Evolutionary conservation across 208 protist species (phyloP), one percentile per base, ranked within the genome.

Genomic region (Trypanosoma melophagium): DNA sequence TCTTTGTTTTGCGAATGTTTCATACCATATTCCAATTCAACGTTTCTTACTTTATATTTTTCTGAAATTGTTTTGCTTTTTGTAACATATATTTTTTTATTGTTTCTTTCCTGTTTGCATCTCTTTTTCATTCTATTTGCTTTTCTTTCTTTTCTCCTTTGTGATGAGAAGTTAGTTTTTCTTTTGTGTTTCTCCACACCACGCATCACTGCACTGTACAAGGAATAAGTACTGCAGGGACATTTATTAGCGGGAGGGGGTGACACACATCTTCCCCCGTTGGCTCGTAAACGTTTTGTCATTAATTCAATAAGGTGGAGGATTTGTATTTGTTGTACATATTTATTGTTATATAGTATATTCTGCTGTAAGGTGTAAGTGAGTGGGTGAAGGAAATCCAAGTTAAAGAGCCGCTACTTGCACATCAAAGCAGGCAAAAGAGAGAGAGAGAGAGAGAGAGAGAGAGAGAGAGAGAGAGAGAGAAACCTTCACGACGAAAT

Each of bases 91-190:
- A 35, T 35, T 35, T 35, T 35, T 35, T 1, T 35, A 35, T 35
- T 5, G 1, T 7, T 3, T 47, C 21, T 76, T 65, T 65, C 13
- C 14, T 41, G 55, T 53, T 55, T 47, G 62, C 25, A 31, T 63
- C 58, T 65, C 35, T 66, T 40, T 76, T 63, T 76, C 44, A 14
- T 47, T 47, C 16, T 10, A n/a, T 47, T 47, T 47, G 42, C 16
- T 47, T 8, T 17, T 17, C 8, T 47, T 17, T 47, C 10, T 17
- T 47, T 47, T 47, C 2, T 14, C 42, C 42, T 3, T 44, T 44
- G 12, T 47, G 9, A 47, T 47, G 9, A 35, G 28, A 35, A 35
- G 14, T 7, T 55, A 47, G 38, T 16, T 60, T 28, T 19, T 28
- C 41, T 58, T 40, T n/a, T 58, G 13, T 58, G 16, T 58, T 60